Evolutionary conservation across 2,329 filamentous ascomycete species (phyloP), one percentile per base, ranked within the genome.

Genomic region (Bimuria novae-zelandiae): DNA sequence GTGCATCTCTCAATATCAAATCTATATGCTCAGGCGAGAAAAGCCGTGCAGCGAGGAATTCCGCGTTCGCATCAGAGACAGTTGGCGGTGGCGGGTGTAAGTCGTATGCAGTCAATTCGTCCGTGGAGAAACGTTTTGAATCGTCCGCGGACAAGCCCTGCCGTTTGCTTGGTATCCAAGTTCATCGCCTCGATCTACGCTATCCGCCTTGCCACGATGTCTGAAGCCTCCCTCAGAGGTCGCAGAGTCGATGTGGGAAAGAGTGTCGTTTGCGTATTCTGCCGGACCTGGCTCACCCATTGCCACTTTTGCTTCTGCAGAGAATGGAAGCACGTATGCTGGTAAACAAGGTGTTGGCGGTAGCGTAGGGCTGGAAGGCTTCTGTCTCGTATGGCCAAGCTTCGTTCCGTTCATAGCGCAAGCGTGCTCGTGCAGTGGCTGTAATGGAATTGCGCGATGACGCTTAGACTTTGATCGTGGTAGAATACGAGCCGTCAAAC

Each of bases 1-100:
- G 73, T 0, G 84, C 80, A 51, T 89, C 83, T 2, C 79, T 77
- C 53, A 90, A 84, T 25, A 90, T 88, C 16, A 80, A 72, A 27
- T 79, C 71, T 40, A 90, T 75, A 69, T 90, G 88, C 40, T 85
- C 82, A 8, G 74, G 74, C 0, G 86, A 88, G 66, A 89, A 87
- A 35, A 90, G 76, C 7, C 83, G 76, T 51, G 87, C 84, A 0
- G 85, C 82, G 35, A 84, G 79, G 12, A 75, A 73, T 67, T 89
- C 87, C 25, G 63, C 61, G 35, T 68, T 67, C 17, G 53, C 36
- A 16, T 61, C 49, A 4, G 60, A 61, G 1, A 59, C 37, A 6
- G 54, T 53, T 2, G 63, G 64, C 39, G 65, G 61, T 7, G 65
- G 67, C 21, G 65, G 59, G 21, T 54, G 52, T 3, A 70, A 56